A percentile compares a stretch with the other conserved stretches of the same genome.
Evolutionary conservation across 2,329 filamentous ascomycete species (phyloP).

Genomic region (Botrytis paeoniae): DNA sequence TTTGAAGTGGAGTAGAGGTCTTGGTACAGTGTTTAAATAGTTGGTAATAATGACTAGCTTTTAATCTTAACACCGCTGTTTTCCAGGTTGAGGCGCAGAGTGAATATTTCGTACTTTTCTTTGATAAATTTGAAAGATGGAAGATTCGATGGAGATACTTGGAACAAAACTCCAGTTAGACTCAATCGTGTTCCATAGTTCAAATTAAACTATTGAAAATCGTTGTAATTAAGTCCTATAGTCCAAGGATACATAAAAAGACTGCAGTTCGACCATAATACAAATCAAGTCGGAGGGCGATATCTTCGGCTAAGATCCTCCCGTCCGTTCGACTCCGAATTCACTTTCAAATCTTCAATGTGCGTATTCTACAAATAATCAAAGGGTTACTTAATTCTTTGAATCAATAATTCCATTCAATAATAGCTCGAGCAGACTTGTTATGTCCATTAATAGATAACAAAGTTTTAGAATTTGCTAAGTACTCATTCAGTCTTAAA

Average conservation of each 20-base stretch:
- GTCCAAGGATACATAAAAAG: fast-evolving
- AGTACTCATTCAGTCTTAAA: neutral
- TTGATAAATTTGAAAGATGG: neutral
- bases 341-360: neutral
- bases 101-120: neutral
- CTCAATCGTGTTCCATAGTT: neutral
- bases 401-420: neutral
- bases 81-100: neutral
- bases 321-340: neutral
- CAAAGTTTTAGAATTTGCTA: neutral
- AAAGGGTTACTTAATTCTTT: neutral
- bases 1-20: neutral
- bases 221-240: neutral
- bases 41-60: no score
- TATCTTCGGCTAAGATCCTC: neutral
- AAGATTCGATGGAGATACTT: neutral
- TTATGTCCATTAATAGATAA: neutral
- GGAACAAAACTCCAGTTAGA: neutral
- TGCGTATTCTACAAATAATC: neutral
- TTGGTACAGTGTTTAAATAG: neutral
- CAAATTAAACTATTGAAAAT: neutral
- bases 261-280: neutral
- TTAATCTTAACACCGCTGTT: neutral
- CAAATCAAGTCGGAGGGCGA: neutral
- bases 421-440: neutral